Evolutionary conservation across 306 rosid species (phyloP).

Genomic region (Oxytropis ochrocephala): DNA sequence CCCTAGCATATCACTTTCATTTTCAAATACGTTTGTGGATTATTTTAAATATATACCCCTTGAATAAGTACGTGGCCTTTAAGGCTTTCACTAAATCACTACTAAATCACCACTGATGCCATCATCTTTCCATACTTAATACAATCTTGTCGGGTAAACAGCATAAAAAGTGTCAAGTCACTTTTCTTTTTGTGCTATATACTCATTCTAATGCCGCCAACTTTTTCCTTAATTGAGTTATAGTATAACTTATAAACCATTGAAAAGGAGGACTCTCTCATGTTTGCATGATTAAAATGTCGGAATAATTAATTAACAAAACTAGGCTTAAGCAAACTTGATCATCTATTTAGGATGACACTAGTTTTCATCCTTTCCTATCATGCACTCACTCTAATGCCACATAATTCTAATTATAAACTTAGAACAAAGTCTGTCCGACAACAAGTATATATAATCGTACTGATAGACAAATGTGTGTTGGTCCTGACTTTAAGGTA

Average conservation of each 20-base stretch:
- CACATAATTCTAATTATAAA: not conserved
- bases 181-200: constrained; percentile 25
- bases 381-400: not conserved
- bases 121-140: constrained; percentile 33
- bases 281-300: constrained; percentile 50
- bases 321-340: not conserved
- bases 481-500: not conserved
- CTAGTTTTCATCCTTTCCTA: not conserved
- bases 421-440: not conserved
- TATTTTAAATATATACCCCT: not conserved
- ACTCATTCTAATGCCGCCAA: constrained; percentile 1
- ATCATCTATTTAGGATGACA: not conserved
- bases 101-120: constrained; percentile 19
- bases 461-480: not conserved
- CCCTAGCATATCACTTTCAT: not conserved
- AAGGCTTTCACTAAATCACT: not conserved
- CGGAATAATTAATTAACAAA: constrained; percentile 5
- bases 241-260: constrained; percentile 23
- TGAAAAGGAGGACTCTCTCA: constrained; percentile 31
- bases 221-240: constrained; percentile 17
- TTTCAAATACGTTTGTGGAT: not conserved
- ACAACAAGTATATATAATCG: not conserved
- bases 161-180: constrained; percentile 42
- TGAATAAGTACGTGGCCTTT: not conserved
- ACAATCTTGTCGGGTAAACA: constrained; percentile 50